Base-by-base conservation (phyloP, 225 moss, liverwort and hornwort species). In the Antitrichia curtipendula region DNA sequence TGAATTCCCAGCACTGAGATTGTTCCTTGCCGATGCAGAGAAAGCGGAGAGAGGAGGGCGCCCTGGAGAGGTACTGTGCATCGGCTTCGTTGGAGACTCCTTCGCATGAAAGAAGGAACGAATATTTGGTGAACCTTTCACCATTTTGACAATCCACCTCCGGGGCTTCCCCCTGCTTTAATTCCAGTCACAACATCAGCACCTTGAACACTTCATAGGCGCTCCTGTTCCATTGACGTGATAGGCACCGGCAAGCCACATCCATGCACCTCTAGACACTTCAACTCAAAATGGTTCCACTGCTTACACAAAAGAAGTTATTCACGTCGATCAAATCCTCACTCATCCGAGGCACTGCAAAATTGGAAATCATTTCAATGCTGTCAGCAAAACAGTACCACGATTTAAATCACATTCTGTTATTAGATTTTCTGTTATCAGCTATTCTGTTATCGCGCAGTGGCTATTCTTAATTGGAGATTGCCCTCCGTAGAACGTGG, bases 21-120 rank as follows among this genome's bases (percentile, higher is more conserved):
- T 94, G 72, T 96, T 95, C 65, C 94, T 91, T 40, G 86, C 89
- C 52, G 88, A 91, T 70, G 94, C 94, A 80, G 95, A 90, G 87
- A 93, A 91, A 49, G 95, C 84, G 43, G 95, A 93, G 34, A 96
- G 92, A 53, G 97, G 97, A 50, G 94, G 97, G 78, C 97, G 91
- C 54, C 87, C 85, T 63, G 93, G 91, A 65, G 92, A 90, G 36
- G 90, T 90, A n/a, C 14, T 87, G 32, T 87, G 61, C 65, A 87
- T 89, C 45, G 41, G 86, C 75, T 81, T 90, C 43, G 93, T 86
- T 43, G 91, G 74, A 25, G 90, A 74, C 38, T 93, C 91, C 81
- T 92, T 96, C 5, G 91, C 61, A 32, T 91, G 90, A 77, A 92
- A 93, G 81, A 95, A 91, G 54, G 93, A 87, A 36, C 94, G 95